Percentiles rank a stretch among this genome's conserved stretches.
Conservation (phyloP, 1,139 yeast species). For the Yamadazyma dushanensis region DNA sequence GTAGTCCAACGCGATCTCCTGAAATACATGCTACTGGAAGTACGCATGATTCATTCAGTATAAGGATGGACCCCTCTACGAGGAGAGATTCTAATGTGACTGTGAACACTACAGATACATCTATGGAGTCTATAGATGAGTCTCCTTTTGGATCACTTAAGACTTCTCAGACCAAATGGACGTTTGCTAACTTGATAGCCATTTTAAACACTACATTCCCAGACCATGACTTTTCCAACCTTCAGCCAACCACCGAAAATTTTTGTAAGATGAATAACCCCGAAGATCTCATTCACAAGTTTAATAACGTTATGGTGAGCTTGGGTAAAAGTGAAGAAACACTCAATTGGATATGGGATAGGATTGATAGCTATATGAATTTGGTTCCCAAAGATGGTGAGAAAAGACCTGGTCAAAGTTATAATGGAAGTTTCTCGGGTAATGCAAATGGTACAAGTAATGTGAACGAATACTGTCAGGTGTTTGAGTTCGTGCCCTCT, state of each 20-base stretch:
- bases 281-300: slow-evolving; percentile 64
- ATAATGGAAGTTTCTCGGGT: no score
- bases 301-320: slow-evolving; percentile 78
- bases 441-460: background rate
- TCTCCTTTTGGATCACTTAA: slow-evolving; percentile 96
- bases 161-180: slow-evolving; percentile 77
- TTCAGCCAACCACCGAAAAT: slow-evolving; percentile 83
- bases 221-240: slow-evolving; percentile 86
- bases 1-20: slow-evolving; percentile 32
- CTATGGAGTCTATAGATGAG: slow-evolving; percentile 37
- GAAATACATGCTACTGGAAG: slow-evolving; percentile 7
- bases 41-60: slow-evolving; percentile 4
- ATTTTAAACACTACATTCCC: slow-evolving; percentile 92
- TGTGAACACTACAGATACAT: slow-evolving; percentile 17
- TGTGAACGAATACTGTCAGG: slow-evolving; percentile 57
- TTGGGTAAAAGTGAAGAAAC: slow-evolving; percentile 63
- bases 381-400: slow-evolving; percentile 34
- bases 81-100: slow-evolving; percentile 21
- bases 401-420: slow-evolving; percentile 2
- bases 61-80: slow-evolving; percentile 18
- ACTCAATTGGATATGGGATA: slow-evolving; percentile 81
- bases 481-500: slow-evolving; percentile 77
- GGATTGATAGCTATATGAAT: slow-evolving; percentile 81
- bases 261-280: slow-evolving; percentile 43
- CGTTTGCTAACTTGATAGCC: slow-evolving; percentile 88